Conservation (phyloP, 495 filamentous ascomycete genomes). For the Penicillium pulvis region DNA sequence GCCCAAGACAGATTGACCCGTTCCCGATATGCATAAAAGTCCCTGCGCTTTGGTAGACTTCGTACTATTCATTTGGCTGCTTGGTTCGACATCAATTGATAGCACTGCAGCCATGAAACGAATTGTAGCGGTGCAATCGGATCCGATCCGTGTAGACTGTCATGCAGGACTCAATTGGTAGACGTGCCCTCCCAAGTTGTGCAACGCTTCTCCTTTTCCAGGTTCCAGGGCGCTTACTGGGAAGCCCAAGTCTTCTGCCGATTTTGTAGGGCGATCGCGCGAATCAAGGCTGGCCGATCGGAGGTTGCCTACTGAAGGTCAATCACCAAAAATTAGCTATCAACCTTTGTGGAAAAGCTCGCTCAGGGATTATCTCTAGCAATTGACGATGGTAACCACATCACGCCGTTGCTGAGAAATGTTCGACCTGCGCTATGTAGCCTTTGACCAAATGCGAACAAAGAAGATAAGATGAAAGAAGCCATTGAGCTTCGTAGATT, state of each 20-base stretch:
- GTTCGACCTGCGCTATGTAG: not conserved
- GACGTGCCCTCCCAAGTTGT: not conserved
- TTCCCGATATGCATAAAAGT: not conserved
- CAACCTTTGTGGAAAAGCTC: not conserved
- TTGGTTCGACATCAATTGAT: not conserved
- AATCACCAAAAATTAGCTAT: not conserved
- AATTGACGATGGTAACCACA: not conserved
- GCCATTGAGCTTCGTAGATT: no score
- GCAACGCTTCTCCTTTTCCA: not conserved
- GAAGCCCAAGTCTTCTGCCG: not conserved
- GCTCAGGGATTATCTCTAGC: not conserved
- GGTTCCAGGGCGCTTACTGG: not conserved
- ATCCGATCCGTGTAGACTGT: not conserved
- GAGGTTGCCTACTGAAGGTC: not conserved
- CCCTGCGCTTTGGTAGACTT: not conserved
- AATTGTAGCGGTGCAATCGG: not conserved
- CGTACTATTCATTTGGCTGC: not conserved
- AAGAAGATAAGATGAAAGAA: not conserved
- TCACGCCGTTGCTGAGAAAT: not conserved
- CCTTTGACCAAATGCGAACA: not conserved
- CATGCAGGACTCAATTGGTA: not conserved
- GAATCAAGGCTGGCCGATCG: not conserved
- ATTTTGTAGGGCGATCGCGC: not conserved
- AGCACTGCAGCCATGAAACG: not conserved
- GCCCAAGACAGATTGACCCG: no score